A percentile compares a stretch with the other conserved stretches of the same genome.
Evolutionary conservation across 169 alveolate species (phyloP).

Genomic region (Eimeria sp.): DNA sequence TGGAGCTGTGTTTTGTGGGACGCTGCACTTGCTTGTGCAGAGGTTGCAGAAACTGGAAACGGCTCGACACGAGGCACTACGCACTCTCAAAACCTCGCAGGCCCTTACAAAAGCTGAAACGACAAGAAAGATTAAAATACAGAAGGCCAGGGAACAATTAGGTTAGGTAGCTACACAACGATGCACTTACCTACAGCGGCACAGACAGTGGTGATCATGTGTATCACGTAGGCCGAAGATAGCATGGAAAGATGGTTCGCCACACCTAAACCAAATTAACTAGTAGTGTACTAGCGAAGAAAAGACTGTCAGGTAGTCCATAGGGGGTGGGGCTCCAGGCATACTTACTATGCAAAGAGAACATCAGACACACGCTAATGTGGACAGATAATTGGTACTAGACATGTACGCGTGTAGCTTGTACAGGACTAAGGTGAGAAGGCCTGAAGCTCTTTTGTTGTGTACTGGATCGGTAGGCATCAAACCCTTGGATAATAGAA

Average conservation of each 20-base stretch:
- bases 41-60: constrained; percentile 44
- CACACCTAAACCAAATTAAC: too few relatives aligned
- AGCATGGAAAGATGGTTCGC: not conserved
- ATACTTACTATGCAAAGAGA: too few relatives aligned
- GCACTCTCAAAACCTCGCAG: constrained; percentile 52
- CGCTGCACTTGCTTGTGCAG: not conserved
- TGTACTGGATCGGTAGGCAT: not conserved
- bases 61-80: constrained; percentile 39
- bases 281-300: not conserved
- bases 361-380: too few relatives aligned
- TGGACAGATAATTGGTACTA: not conserved
- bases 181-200: not conserved
- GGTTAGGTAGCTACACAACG: not conserved
- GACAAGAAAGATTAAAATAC: not conserved
- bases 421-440: not conserved
- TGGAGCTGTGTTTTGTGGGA: not conserved
- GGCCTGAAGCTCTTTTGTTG: not conserved
- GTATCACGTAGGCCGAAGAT: too few relatives aligned
- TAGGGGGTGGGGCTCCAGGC: not conserved
- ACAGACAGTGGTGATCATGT: too few relatives aligned
- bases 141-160: constrained; percentile 26
- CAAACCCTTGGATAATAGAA: not conserved
- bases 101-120: constrained; percentile 53
- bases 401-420: not conserved
- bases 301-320: not conserved